Evolutionary conservation across 805 yeast genomes (phyloP).

Genomic region (Helenozyma baotianmanensis): DNA sequence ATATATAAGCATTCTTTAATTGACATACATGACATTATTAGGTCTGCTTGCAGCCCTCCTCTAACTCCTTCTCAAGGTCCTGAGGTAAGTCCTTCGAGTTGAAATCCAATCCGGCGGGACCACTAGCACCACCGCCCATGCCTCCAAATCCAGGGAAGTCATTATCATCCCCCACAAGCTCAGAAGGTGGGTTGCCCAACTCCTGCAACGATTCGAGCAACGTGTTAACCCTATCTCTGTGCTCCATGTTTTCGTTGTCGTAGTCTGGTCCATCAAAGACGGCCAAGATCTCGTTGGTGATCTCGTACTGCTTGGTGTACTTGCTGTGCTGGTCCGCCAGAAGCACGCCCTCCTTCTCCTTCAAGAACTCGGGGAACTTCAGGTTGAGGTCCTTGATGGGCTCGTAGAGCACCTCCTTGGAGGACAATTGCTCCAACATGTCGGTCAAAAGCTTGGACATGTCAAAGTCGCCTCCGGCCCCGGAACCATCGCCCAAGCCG

Average conservation of each 20-base stretch:
- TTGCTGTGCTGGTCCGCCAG: conserved; percentile 44
- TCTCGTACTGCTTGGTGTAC: conserved; percentile 57
- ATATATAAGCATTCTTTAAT: not conserved
- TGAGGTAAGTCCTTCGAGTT: conserved; percentile 51
- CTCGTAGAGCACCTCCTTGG: conserved; percentile 81
- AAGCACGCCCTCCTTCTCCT: conserved; percentile 44
- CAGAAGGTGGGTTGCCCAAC: conserved; percentile 77
- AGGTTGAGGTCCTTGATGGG: conserved; percentile 77
- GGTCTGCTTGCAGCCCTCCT: conserved; percentile 52
- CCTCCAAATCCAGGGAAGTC: conserved; percentile 45
- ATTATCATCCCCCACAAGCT: conserved; percentile 56
- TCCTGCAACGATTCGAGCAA: conserved; percentile 68
- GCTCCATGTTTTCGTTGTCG: conserved; percentile 42
- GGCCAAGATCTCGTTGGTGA: conserved; percentile 56
- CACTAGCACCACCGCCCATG: conserved; percentile 33
- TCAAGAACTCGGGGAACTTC: conserved; percentile 71
- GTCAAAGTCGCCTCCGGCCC: conserved; percentile 47
- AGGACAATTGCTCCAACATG: conserved; percentile 75
- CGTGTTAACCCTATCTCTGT: conserved; percentile 48
- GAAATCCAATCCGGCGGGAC: conserved; percentile 40
- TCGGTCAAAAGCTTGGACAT: conserved; percentile 61
- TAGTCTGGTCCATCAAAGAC: conserved; percentile 66
- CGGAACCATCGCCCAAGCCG: conserved; percentile 38
- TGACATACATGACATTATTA: conserved; percentile 1
- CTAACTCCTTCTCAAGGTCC: conserved; percentile 48